Evolutionary conservation across 108 stramenopile species (phyloP).

Genomic region (Nitzschia palea): DNA sequence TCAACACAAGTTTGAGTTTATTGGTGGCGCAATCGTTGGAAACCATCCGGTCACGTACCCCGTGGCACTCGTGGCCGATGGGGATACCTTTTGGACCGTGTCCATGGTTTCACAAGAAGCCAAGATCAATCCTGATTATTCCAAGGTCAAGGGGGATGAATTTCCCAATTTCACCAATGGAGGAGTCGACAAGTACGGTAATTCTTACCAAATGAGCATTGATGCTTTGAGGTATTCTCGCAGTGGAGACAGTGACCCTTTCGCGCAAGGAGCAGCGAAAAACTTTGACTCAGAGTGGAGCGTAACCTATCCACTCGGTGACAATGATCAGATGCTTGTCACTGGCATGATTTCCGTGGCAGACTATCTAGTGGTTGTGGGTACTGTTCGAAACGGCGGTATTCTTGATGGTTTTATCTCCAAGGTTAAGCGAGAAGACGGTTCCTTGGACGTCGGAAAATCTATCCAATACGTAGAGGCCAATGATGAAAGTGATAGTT

Average conservation of each 20-base stretch:
- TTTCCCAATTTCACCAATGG: slow-evolving; percentile 34
- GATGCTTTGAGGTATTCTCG: slow-evolving; percentile 17
- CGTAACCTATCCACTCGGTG: neutral
- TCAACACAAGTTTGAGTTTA: neutral
- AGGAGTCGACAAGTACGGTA: slow-evolving; percentile 21
- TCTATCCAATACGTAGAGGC: slow-evolving; percentile 20
- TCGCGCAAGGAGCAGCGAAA: slow-evolving; percentile 1
- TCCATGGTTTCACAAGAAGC: slow-evolving; percentile 17
- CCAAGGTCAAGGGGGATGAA: neutral
- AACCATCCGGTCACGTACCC: slow-evolving; percentile 20
- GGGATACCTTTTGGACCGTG: slow-evolving; percentile 5
- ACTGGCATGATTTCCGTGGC: slow-evolving; percentile 27
- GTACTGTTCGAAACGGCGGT: slow-evolving; percentile 2
- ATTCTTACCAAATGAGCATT: slow-evolving; percentile 9
- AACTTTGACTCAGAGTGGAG: slow-evolving; percentile 10
- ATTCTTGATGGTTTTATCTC: slow-evolving; percentile 31
- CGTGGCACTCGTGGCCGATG: slow-evolving; percentile 4
- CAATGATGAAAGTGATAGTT: slow-evolving; percentile 10
- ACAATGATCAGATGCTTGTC: slow-evolving; percentile 10
- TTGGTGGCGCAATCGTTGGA: slow-evolving; percentile 16
- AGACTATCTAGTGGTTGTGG: slow-evolving; percentile 26
- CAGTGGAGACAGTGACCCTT: neutral
- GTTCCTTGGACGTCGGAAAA: slow-evolving; percentile 1
- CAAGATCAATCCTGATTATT: slow-evolving; percentile 14
- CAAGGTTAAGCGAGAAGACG: slow-evolving; percentile 6